phyloP scores from a whole-genome alignment of 2,329 filamentous ascomycete species.

The Aciculosporium take region DNA sequence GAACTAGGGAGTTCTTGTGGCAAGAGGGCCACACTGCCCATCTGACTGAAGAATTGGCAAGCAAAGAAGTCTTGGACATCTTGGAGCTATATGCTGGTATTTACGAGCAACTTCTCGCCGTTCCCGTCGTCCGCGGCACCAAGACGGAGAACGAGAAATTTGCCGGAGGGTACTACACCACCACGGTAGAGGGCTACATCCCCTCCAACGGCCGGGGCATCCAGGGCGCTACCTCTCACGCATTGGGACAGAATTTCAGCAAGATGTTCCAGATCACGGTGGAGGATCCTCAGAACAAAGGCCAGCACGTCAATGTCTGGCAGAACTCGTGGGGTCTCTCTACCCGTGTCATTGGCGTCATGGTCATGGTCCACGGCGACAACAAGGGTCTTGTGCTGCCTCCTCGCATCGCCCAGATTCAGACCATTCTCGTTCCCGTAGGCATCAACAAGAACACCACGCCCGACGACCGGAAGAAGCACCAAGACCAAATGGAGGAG shows the following conservation, averaged over 20 bases:
- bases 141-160: constrained; percentile 99
- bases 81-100: constrained; percentile 84
- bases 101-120: constrained; percentile 85
- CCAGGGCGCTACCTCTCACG: constrained; percentile 90
- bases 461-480: constrained; percentile 61
- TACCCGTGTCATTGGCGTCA: constrained; percentile 92
- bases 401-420: constrained; percentile 74
- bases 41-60: constrained; percentile 67
- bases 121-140: constrained; percentile 81
- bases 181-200: constrained; percentile 93
- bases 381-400: constrained; percentile 91
- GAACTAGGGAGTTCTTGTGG: constrained; percentile 93
- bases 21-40: constrained; percentile 92
- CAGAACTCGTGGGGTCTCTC: constrained; percentile 99
- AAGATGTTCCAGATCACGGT: constrained; percentile 99
- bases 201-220: constrained; percentile 91
- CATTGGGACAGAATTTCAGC: constrained; percentile 91
- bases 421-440: constrained; percentile 79
- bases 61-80: constrained; percentile 80
- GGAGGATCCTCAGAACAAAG: constrained; percentile 75
- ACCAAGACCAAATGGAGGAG: constrained; percentile 61
- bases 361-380: constrained; percentile 97
- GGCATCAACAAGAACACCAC: constrained; percentile 81
- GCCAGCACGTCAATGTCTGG: constrained; percentile 76
- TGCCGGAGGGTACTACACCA: constrained; percentile 89